These are phyloP conservation scores for Lentinula aciculospora DNA, from an alignment of 768 basidiomycete genomes.

Conservation along the genomic window DNA sequence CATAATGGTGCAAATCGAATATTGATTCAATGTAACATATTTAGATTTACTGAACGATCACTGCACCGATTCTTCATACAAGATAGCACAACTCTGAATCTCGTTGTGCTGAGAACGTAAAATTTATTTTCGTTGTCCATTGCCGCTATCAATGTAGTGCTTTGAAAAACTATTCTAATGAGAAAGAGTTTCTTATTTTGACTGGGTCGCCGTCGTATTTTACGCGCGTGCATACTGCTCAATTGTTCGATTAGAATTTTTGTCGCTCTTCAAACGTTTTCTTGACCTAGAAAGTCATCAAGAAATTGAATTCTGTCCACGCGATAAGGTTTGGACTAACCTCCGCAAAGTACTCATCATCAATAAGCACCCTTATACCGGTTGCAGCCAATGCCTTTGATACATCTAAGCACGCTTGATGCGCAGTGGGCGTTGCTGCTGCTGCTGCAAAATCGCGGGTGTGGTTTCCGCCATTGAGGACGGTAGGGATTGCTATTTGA, in stretches of 20 bases:
- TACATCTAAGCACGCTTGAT: slow-evolving; percentile 60
- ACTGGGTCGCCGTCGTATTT: no score
- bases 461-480: slow-evolving; percentile 71
- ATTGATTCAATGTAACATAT: no score
- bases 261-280: slow-evolving; percentile 36
- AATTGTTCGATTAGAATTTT: not conserved
- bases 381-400: slow-evolving; percentile 68
- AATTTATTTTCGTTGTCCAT: no score
- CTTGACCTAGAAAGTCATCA: slow-evolving; percentile 30
- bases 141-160: no score
- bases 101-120: no score
- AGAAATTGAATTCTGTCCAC: not conserved
- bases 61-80: no score
- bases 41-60: no score
- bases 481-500: slow-evolving; percentile 66
- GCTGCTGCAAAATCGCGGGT: slow-evolving; percentile 62
- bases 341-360: slow-evolving; percentile 55
- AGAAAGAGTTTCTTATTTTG: no score
- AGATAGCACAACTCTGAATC: no score
- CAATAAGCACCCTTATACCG: slow-evolving; percentile 64
- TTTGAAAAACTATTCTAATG: no score
- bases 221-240: no score
- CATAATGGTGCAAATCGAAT: no score
- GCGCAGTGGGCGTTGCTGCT: slow-evolving; percentile 55
- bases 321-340: slow-evolving; percentile 24